Base-by-base conservation (phyloP, 495 filamentous ascomycete species). In the Daldinia grandis region DNA sequence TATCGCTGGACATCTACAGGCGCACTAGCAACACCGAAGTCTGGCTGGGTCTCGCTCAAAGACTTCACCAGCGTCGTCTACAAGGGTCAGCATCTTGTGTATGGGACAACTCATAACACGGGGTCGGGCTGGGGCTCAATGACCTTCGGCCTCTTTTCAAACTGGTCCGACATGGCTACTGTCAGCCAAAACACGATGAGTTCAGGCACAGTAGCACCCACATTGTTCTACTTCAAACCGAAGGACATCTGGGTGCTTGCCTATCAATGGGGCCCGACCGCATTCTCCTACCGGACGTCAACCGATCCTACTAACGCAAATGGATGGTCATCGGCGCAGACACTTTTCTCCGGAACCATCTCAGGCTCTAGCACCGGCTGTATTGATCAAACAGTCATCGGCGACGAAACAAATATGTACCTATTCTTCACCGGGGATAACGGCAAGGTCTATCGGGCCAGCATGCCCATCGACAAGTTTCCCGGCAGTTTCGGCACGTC, bases 401-500 rank as follows among this genome's bases (percentile, higher is more conserved):
- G 83, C 59, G 88, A 90, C 78, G 74, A 69, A 58, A 76, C 71
- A 2, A 81, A 83, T 70, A 89, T 89, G 84, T 89, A 88, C 67
- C 81, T 90, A 0, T 91, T 90, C 83, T 91, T 89, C 57, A 81
- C 84, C 0, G 88, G 87, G 5, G 88, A 91, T 69, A 87, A 91
- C 64, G 88, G 88, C 76, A 85, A 84, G 55, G 86, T 91, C 73
- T 91, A 90, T 78, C 83, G 87, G 5, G 65, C 86, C 24, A 83
- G 79, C 58, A 90, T 88, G 85, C 79, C 88, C 19, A 83, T 89
- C 61, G 78, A 64, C 27, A 81, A 84, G 40, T 91, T 91, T 81
- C 88, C 87, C 0, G 83, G 82, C 57, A 81, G 71, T 69, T 90
- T 91, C 73, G 87, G 88, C 66, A 79, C 80, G 3, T 30, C 74